These are phyloP conservation scores for Elsinoe ampelina DNA, from an alignment of 2,329 filamentous ascomycete species.

Conservation along the genomic window DNA sequence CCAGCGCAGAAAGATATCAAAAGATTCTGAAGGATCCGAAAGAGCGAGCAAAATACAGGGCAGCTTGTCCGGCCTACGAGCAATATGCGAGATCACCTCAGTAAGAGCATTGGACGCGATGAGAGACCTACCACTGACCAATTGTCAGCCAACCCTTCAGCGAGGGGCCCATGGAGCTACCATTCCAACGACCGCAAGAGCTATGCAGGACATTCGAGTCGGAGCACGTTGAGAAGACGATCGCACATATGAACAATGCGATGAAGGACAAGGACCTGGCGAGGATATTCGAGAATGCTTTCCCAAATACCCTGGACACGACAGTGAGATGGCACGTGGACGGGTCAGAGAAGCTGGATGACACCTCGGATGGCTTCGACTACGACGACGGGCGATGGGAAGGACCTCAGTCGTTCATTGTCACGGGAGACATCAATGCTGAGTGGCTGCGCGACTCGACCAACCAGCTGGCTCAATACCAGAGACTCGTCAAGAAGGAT, in stretches of 20 bases:
- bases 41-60: conserved; percentile 26
- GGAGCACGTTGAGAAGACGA: conserved; percentile 76
- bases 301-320: conserved; percentile 83
- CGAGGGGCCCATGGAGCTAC: conserved; percentile 66
- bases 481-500: conserved; percentile 73
- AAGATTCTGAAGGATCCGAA: conserved; percentile 20
- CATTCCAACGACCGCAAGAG: conserved; percentile 73
- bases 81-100: conserved; percentile 31
- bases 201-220: conserved; percentile 87
- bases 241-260: conserved; percentile 66
- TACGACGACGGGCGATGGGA: conserved; percentile 59
- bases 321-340: conserved; percentile 81
- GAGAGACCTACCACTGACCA: conserved; percentile 15
- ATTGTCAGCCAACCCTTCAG: conserved; percentile 62
- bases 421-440: conserved; percentile 85
- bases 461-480: conserved; percentile 88
- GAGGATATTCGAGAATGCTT: conserved; percentile 88
- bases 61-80: conserved; percentile 32
- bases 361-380: conserved; percentile 25
- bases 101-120: conserved; percentile 20
- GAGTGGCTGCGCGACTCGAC: conserved; percentile 90
- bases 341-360: conserved; percentile 41
- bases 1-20: conserved; percentile 17
- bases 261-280: conserved; percentile 83
- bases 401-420: conserved; percentile 83